These are phyloP conservation scores for Carex arenaria DNA, from an alignment of 202 grass and related monocot species.

Conservation along the genomic window DNA sequence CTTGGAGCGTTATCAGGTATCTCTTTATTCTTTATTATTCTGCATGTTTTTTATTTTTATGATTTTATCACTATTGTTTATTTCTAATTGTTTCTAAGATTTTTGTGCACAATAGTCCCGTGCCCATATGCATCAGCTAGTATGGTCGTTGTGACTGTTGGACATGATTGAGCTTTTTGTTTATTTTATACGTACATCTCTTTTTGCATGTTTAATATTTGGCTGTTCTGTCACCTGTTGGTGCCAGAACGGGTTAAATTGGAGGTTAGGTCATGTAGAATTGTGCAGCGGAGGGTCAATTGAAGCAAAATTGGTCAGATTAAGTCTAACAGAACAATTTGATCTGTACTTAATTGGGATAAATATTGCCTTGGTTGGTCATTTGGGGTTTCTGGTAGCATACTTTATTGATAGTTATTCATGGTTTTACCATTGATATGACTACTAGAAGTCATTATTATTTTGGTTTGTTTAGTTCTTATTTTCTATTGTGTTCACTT, in stretches of 20 bases:
- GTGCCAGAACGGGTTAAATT: background rate
- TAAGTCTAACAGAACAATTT: background rate
- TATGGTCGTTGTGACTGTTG: background rate
- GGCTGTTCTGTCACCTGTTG: background rate
- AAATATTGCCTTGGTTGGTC: background rate
- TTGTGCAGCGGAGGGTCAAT: background rate
- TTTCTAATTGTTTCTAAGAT: background rate
- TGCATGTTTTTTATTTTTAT: background rate
- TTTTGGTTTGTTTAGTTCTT: background rate
- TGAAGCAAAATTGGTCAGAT: background rate
- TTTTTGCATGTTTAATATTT: background rate
- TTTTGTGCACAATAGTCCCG: background rate
- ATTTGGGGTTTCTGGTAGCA: background rate
- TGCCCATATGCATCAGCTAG: background rate
- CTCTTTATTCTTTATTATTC: slow-evolving; percentile 1
- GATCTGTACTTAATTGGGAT: background rate
- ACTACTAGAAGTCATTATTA: background rate
- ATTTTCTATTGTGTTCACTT: background rate
- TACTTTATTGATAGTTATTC: background rate
- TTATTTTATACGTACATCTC: background rate
- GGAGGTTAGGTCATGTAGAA: background rate
- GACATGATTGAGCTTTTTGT: background rate
- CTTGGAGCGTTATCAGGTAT: slow-evolving; percentile 46
- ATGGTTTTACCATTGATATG: background rate
- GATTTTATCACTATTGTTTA: background rate